Base-by-base conservation (phyloP, 2,329 filamentous ascomycete genomes). In the Amauroascus verrucosus region DNA sequence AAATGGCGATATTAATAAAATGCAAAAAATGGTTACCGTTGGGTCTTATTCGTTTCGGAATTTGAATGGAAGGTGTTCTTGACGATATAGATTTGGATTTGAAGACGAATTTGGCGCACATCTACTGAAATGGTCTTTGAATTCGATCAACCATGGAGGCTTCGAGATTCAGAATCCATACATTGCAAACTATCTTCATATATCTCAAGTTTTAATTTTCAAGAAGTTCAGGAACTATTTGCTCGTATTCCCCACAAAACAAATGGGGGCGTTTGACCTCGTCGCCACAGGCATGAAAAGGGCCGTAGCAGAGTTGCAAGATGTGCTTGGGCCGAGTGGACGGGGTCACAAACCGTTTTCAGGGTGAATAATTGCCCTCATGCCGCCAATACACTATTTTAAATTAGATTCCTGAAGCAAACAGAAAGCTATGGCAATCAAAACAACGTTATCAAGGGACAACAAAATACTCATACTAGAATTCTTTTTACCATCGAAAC, bases 381-480 rank as follows among this genome's bases (percentile, higher is more conserved):
- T 9, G 35, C 11, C 24, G 28, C 26, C 40, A 50, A 44, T 51
- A 16, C 48, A 51, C 48, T 51, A 44, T 51, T 16, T 44, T n/a
- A 35, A 44, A 51, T 51, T 51, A 51, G 48, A 51, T 44, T 44
- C 26, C 38, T 44, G 48, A 35, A 35, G 46, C 35, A 50, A 40
- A 32, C 37, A 50, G 9, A 26, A 32, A 33, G 30, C 13, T 37
- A 33, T 28, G 11, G 30, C 22, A 46, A 20, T 13, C 13, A 37
- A 20, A 13, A 20, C 28, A 40, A 14, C 16, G 4, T 51, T 46
- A 20, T 24, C 32, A 45, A 43, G 50, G 41, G 50, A 52, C 28
- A 52, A 22, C 43, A 52, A 35, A 46, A 46, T 38, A 46, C 43
- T 46, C 50, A 52, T 46, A 44, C 48, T 51, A 20, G 26, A 9